These are phyloP conservation scores for Periconia digitata DNA, from an alignment of 2,329 filamentous ascomycete genomes.

Conservation along the genomic window DNA sequence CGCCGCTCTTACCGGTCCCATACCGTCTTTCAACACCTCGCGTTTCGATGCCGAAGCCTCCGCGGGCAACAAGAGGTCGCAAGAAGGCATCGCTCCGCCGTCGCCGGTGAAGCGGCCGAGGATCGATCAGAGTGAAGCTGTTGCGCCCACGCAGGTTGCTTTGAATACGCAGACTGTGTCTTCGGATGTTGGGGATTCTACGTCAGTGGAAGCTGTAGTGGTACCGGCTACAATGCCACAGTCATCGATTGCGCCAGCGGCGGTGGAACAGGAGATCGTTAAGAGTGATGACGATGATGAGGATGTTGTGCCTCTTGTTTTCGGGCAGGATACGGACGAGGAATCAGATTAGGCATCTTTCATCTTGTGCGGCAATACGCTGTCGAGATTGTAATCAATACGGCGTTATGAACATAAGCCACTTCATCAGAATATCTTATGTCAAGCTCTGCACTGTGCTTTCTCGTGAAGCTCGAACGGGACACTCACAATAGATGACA, in stretches of 20 bases:
- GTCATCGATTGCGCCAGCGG: slow-evolving; percentile 12
- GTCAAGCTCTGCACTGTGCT: too few relatives aligned
- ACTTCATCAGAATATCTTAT: too few relatives aligned
- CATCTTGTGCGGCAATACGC: too few relatives aligned
- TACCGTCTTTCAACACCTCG: background rate
- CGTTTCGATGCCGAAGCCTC: background rate
- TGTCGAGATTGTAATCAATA: background rate
- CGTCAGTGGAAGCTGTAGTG: too few relatives aligned
- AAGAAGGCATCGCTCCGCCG: slow-evolving; percentile 17
- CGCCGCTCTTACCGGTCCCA: background rate
- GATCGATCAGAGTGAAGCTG: background rate
- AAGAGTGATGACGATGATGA: slow-evolving; percentile 30
- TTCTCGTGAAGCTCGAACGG: too few relatives aligned
- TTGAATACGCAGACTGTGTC: too few relatives aligned
- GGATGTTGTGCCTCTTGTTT: slow-evolving; percentile 33
- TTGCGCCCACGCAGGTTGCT: too few relatives aligned
- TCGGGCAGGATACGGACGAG: slow-evolving; percentile 40
- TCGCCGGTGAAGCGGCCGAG: slow-evolving; percentile 30
- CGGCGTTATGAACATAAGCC: too few relatives aligned
- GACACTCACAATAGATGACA: too few relatives aligned
- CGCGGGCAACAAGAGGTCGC: slow-evolving; percentile 26
- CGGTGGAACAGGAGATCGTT: slow-evolving; percentile 12
- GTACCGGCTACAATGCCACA: too few relatives aligned
- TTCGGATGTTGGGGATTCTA: too few relatives aligned
- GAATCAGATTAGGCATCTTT: slow-evolving; percentile 25